Base-by-base conservation (phyloP, 169 alveolate genomes). In the Perkinsus marinus region DNA sequence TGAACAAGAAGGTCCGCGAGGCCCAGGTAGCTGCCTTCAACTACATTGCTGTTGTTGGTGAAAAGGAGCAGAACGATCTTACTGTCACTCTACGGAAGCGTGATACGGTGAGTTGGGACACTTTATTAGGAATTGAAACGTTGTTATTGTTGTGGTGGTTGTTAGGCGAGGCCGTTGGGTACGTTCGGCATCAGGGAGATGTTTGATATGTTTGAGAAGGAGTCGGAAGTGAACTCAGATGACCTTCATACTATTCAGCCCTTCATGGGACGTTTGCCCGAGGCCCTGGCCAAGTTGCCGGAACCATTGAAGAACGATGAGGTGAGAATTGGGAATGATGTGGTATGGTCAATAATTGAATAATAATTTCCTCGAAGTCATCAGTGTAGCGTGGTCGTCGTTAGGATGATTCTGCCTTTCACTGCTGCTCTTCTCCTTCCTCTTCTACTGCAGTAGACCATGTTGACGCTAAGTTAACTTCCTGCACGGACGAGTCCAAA, bases 31-130 rank as follows among this genome's bases (percentile, higher is more conserved):
- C 95, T 46, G 99, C 98, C 93, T 98, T 95, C 96, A 98, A 98
- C 94, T 98, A 95, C 95, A 97, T 98, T 94, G 94, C 97, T 19
- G 99, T 98, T 43, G 98, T 98, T 43, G 99, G 99, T n/a, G 99
- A 98, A 93, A 96, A 98, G 93, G 99, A 99, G 94, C 96, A 93
- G 39, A 93, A 93, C 37, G 95, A 96, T 36, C 89, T 91, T 90
- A 96, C 97, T 0, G 97, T 97, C 22, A 96, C 98, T 0, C 92
- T 97, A 92, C 94, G 99, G n/a, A 93, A 96, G 39, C 93, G 98
- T 43, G 99, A 96, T 69, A 90, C 96, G 39, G 91, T 43, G 7
- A 10, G n/a, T n/a, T n/a, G n/a, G n/a, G n/a, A n/a, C n/a, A n/a
- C n/a, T n/a, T n/a, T n/a, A n/a, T n/a, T n/a, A n/a, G n/a, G n/a